Conservation (phyloP, 441 rosid species). For the Pelargonium cotyledonis region DNA sequence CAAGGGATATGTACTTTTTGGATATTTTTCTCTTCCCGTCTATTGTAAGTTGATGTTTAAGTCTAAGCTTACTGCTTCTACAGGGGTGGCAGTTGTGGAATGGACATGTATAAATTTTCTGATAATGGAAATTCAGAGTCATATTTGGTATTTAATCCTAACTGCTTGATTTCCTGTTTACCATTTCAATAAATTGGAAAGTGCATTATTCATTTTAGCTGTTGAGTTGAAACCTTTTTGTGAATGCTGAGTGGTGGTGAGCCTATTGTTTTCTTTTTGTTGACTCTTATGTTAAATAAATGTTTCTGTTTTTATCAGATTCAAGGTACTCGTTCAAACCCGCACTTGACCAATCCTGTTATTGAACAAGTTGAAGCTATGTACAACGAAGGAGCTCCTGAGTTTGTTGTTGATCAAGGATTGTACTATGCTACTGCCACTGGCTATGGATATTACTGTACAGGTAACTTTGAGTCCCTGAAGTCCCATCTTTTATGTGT, state of each 20-base stretch:
- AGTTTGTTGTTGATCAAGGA: slow-evolving; percentile 64
- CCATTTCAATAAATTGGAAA: background rate
- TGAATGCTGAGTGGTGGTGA: background rate
- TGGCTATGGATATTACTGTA: slow-evolving; percentile 77
- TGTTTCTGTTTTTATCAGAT: slow-evolving; percentile 19
- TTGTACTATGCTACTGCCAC: slow-evolving; percentile 64
- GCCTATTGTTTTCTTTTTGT: too few species aligned
- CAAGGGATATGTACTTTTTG: too few species aligned
- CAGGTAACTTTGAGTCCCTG: slow-evolving; percentile 73
- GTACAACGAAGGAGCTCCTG: slow-evolving; percentile 75
- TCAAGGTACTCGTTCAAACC: slow-evolving; percentile 41
- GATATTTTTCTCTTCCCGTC: background rate
- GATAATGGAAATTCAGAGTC: slow-evolving; percentile 31
- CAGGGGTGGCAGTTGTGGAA: slow-evolving; percentile 37
- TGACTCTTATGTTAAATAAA: background rate
- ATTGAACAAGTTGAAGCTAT: slow-evolving; percentile 47
- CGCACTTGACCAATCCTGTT: slow-evolving; percentile 27
- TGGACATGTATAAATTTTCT: slow-evolving; percentile 35
- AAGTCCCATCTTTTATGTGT: slow-evolving; percentile 4
- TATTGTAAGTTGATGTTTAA: background rate
- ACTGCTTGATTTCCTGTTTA: background rate
- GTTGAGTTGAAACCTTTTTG: background rate
- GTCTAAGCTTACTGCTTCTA: slow-evolving; percentile 4
- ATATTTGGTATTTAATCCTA: slow-evolving; percentile 26
- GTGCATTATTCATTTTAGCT: too few species aligned